Base-by-base conservation (phyloP, 148 eudicot genomes). In the Rhododendron vialii region DNA sequence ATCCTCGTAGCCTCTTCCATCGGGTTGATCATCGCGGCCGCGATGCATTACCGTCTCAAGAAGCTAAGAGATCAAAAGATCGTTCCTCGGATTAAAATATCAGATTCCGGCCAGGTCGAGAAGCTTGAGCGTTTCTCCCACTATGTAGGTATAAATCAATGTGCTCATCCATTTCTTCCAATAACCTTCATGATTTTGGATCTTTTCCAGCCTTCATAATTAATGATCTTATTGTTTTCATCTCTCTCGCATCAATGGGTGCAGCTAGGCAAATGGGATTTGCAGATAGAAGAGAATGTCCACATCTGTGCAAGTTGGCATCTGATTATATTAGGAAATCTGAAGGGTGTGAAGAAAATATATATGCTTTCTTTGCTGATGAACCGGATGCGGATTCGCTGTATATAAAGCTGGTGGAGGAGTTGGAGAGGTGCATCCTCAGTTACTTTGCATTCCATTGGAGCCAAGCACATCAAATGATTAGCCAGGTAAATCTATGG, bases 401-500 rank as follows among this genome's bases (percentile, higher is more conserved):
- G 26, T 98, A 93, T 83, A 94, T 98, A 86, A 98, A 98, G 92
- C 92, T 98, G 10, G 94, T 98, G 18, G 99, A 98, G 80, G 99
- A 98, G 91, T 89, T 98, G 79, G 99, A 98, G 89, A 91, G 99
- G 85, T 98, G 98, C 89, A 94, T 88, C 45, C 99, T 98, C 71
- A 98, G 99, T 87, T 98, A 98, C 92, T 98, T 94, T 75, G 99
- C 98, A 43, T 98, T 95, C 82, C 99, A 98, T 57, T 98, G 99
- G 99, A 92, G 77, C 85, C 93, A 89, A 76, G 96, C 98, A 43
- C 93, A 93, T 59, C 83, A 85, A 78, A 92, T 98, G 87, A 95
- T 98, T 85, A 90, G 92, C 48, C 98, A 98, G 95, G 99, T 94
- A 89, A 83, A 36, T 81, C 4, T 18, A 0, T 0, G 30, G 55